Evolutionary conservation across 352 stramenopile genomes (phyloP).

Genomic region (Phytophthora pisi): DNA sequence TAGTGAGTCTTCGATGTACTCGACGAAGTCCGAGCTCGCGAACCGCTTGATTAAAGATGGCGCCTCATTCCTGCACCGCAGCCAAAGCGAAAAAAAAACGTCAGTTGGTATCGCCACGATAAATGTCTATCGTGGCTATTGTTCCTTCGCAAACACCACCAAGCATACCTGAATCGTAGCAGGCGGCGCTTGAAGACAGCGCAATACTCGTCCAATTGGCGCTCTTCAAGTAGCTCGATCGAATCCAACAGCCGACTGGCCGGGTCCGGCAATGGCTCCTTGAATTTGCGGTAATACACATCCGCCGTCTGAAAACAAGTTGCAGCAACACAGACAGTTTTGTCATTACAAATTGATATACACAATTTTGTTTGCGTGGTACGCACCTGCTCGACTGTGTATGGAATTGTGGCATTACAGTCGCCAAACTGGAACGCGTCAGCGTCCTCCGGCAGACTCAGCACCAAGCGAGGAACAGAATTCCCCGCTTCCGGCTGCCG

Average conservation of each 20-base stretch:
- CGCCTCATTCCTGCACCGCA: slow-evolving; percentile 57
- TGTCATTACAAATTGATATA: not conserved
- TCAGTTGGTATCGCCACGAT: not conserved
- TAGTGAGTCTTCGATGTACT: slow-evolving; percentile 80
- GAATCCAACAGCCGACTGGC: slow-evolving; percentile 51
- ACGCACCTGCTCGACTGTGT: slow-evolving; percentile 65
- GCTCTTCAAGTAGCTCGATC: slow-evolving; percentile 54
- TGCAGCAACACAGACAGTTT: not conserved
- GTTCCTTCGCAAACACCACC: not conserved
- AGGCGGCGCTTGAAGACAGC: slow-evolving; percentile 68
- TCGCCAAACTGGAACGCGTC: slow-evolving; percentile 59
- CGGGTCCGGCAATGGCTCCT: slow-evolving; percentile 73
- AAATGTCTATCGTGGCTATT: not conserved
- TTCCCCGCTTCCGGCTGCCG: slow-evolving; percentile 29
- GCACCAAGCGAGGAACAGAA: slow-evolving; percentile 38
- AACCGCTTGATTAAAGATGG: slow-evolving; percentile 85
- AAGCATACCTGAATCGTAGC: slow-evolving; percentile 54
- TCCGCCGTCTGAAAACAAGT: slow-evolving; percentile 47
- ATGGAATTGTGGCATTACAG: slow-evolving; percentile 50
- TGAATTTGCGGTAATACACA: slow-evolving; percentile 85
- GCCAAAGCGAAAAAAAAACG: not conserved
- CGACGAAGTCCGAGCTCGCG: slow-evolving; percentile 67
- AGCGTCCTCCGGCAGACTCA: slow-evolving; percentile 45
- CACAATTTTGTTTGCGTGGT: not conserved
- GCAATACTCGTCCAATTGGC: slow-evolving; percentile 55